Evolutionary conservation across 768 basidiomycete genomes (phyloP), one percentile per base, ranked within the genome.

Genomic region (Phaeotremella skinneri): DNA sequence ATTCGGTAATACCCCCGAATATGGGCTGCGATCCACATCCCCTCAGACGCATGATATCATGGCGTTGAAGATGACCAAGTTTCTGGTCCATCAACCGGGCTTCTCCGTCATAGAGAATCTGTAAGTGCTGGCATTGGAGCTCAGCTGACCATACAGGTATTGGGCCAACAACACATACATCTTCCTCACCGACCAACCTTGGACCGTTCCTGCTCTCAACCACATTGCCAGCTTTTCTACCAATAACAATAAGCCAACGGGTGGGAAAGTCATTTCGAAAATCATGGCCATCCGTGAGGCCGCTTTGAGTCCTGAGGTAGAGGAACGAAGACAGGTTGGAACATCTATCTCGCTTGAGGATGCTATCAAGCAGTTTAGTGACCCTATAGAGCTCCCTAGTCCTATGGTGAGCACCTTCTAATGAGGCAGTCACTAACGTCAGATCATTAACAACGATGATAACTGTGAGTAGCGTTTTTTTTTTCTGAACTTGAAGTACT

Each of bases 361-460:
- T 23, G 66, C 66, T 14, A 53, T 58, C n/a, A 49, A 42, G 26
- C 32, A 29, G 43, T 54, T 59, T 29, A 32, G 34, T 9, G 29
- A 48, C 9, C 62, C 59, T 0, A 54, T 50, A 42, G 59, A 55
- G 37, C 42, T 69, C 4, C 32, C 49, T 11, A 58, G 57, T 39
- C 59, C 60, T 17, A 61, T 63, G 34, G 68, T 69, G 52, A 54
- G 63, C 59, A 34, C 11, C 3, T 11, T 27, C 14, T n/a, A 34
- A n/a, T n/a, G 20, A 39, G 2, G 27, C 23, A 23, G 51, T 41
- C 39, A 14, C 16, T 29, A 13, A 21, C 31, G 27, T 53, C 30
- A 70, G 68, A 30, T 70, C 20, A 63, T 70, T 39, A 61, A 61
- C 55, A 67, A 70, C 42, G 69, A 70, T 50, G 51, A 61, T 21